A percentile compares a stretch with the other conserved stretches of the same genome.
These are phyloP conservation scores for Isochrysis galbana DNA, from an alignment of 78 protist species.

Conservation along the genomic window DNA sequence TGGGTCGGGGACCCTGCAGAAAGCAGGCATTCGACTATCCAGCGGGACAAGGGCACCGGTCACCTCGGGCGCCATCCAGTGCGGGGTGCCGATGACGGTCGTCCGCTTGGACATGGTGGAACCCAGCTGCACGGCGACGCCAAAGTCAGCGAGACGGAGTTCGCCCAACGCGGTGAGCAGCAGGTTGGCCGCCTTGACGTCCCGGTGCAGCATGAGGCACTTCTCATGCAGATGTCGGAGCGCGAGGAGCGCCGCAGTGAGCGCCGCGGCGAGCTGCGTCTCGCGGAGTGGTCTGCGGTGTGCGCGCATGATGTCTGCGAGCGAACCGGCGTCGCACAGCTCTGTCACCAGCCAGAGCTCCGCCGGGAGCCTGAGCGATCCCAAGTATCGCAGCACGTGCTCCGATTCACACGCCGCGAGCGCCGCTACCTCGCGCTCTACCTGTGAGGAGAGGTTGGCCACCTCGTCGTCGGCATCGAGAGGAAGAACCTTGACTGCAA, in stretches of 20 bases:
- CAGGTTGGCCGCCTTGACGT: conserved; percentile 48
- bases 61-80: conserved; percentile 96
- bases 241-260: not conserved
- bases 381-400: not conserved
- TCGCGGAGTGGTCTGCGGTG: not conserved
- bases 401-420: not conserved
- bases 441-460: not conserved
- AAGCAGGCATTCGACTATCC: too few species aligned
- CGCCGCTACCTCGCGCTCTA: not conserved
- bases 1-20: too few species aligned
- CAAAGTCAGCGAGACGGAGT: conserved; percentile 42
- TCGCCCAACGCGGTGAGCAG: conserved; percentile 18
- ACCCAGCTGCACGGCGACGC: conserved; percentile 28
- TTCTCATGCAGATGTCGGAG: conserved; percentile 18
- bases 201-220: conserved; percentile 35
- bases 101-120: not conserved
- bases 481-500: not conserved
- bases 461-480: not conserved
- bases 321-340: not conserved
- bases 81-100: conserved; percentile 53
- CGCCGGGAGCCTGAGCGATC: not conserved
- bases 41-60: too few species aligned
- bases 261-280: not conserved
- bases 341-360: not conserved
- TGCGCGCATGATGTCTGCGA: not conserved